Evolutionary conservation across 495 filamentous ascomycete species (phyloP).

Genomic region (Penicillium parvum): DNA sequence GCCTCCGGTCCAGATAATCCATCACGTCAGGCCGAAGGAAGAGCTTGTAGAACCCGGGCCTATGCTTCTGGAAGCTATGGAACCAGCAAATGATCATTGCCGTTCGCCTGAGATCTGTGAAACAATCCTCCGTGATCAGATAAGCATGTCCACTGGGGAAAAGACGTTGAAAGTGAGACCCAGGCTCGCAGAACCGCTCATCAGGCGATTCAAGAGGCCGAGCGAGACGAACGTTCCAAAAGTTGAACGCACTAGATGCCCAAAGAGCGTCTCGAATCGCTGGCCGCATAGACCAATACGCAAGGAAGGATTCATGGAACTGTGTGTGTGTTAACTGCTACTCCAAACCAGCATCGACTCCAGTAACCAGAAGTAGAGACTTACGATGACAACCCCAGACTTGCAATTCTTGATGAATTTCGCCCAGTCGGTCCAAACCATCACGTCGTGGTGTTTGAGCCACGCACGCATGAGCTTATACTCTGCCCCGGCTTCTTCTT

Average conservation of each 20-base stretch:
- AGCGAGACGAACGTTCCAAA: slow-evolving; percentile 36
- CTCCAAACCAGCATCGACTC: too few relatives aligned
- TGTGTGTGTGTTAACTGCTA: too few relatives aligned
- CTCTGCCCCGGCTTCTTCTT: too few relatives aligned
- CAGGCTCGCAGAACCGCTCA: slow-evolving; percentile 6
- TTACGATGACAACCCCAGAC: slow-evolving; percentile 41
- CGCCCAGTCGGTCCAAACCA: slow-evolving; percentile 37
- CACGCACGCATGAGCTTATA: slow-evolving; percentile 25
- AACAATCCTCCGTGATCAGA: slow-evolving; percentile 62
- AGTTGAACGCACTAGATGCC: slow-evolving; percentile 18
- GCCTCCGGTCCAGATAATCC: slow-evolving; percentile 30
- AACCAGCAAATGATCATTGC: slow-evolving; percentile 58
- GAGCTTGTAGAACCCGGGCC: slow-evolving; percentile 34
- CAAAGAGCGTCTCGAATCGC: slow-evolving; percentile 19
- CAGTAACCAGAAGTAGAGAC: too few relatives aligned
- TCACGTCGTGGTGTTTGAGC: slow-evolving; percentile 24
- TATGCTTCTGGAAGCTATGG: slow-evolving; percentile 12
- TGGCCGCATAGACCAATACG: slow-evolving; percentile 26
- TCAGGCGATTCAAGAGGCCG: slow-evolving; percentile 19
- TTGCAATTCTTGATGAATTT: slow-evolving; percentile 31
- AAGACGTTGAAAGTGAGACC: slow-evolving; percentile 40
- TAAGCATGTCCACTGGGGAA: slow-evolving; percentile 56
- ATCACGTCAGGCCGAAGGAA: slow-evolving; percentile 39
- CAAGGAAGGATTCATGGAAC: slow-evolving; percentile 39
- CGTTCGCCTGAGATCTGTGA: slow-evolving; percentile 44